These are phyloP conservation scores for Camelina neglecta DNA, from an alignment of 345 rosid species.

Conservation along the genomic window DNA sequence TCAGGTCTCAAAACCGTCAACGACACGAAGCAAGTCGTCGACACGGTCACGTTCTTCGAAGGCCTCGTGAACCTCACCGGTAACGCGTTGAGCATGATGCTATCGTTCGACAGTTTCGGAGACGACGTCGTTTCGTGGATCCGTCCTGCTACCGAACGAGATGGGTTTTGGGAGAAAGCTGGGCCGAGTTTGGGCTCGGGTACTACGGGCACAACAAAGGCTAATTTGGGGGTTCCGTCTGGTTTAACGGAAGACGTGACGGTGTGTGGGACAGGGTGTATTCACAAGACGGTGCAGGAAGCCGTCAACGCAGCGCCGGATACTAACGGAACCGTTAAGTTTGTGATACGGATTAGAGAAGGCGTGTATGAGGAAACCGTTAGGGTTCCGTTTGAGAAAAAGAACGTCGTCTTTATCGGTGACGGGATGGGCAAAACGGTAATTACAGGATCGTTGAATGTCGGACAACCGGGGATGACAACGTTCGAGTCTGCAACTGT, in stretches of 20 bases:
- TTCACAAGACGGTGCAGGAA: conserved; percentile 68
- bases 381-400: conserved; percentile 76
- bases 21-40: conserved; percentile 55
- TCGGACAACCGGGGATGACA: conserved; percentile 59
- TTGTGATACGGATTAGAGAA: conserved; percentile 66
- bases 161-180: conserved; percentile 50
- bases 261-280: conserved; percentile 57
- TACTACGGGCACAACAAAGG: conserved; percentile 2
- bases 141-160: conserved; percentile 77
- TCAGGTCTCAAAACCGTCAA: conserved; percentile 69
- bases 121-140: conserved; percentile 57
- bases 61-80: conserved; percentile 56
- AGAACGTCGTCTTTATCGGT: conserved; percentile 78
- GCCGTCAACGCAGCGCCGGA: conserved; percentile 85
- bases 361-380: conserved; percentile 87
- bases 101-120: conserved; percentile 63
- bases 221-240: conserved; percentile 53
- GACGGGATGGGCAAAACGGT: conserved; percentile 90
- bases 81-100: conserved; percentile 76
- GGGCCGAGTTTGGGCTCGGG: conserved; percentile 8
- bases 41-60: conserved; percentile 63
- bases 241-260: conserved; percentile 60
- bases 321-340: conserved; percentile 48
- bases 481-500: conserved; percentile 83
- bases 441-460: conserved; percentile 64